Evolutionary conservation across 129 eudicot genomes (phyloP).

Genomic region (Escallonia rubra): DNA sequence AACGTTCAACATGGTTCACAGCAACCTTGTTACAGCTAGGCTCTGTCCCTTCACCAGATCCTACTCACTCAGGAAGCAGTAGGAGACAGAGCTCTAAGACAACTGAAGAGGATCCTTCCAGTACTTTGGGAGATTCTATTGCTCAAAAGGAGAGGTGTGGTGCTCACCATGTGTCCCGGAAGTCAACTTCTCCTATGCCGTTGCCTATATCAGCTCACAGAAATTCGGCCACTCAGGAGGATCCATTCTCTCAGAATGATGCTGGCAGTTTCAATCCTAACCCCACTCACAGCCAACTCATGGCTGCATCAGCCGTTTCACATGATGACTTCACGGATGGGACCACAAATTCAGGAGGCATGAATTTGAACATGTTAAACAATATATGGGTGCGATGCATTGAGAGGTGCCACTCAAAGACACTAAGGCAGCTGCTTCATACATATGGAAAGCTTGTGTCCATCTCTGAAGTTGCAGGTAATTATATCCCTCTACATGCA

Average conservation of each 20-base stretch:
- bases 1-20: conserved; percentile 94
- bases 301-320: conserved; percentile 26
- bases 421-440: conserved; percentile 70
- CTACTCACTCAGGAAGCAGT: conserved; percentile 73
- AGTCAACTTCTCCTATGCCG: conserved; percentile 47
- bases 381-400: conserved; percentile 83
- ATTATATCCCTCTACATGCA: conserved; percentile 5
- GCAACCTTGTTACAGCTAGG: conserved; percentile 93
- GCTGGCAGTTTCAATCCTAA: conserved; percentile 12
- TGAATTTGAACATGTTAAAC: conserved; percentile 42
- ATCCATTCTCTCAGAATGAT: conserved; percentile 7
- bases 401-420: conserved; percentile 83
- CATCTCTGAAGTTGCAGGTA: conserved; percentile 79
- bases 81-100: conserved; percentile 72
- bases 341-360: conserved; percentile 15
- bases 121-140: conserved; percentile 49
- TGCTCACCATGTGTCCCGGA: conserved; percentile 36
- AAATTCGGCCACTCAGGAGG: conserved; percentile 39
- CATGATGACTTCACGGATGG: conserved; percentile 32
- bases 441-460: conserved; percentile 71
- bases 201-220: conserved; percentile 24
- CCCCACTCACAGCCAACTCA: conserved; percentile 30
- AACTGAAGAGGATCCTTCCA: conserved; percentile 65
- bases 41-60: conserved; percentile 55
- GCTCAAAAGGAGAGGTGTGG: conserved; percentile 40